Conservation (phyloP, 306 rosid species). For the Urtica urens region DNA sequence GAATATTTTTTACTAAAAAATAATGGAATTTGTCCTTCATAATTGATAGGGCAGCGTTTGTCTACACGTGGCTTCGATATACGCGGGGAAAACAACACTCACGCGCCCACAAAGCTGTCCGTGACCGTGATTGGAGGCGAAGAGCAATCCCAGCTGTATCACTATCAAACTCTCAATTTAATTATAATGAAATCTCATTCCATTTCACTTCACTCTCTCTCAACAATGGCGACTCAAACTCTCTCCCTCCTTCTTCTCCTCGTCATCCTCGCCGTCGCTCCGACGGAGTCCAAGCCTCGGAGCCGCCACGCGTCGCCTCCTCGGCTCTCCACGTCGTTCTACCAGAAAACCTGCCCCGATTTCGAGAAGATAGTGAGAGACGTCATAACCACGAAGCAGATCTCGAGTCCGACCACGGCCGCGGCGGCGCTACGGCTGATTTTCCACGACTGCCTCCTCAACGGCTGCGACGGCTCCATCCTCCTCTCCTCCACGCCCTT, state of each 20-base stretch:
- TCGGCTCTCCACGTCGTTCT: conserved; percentile 14
- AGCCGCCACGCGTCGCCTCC: neutral
- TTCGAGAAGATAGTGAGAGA: conserved; percentile 29
- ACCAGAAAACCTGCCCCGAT: conserved; percentile 21
- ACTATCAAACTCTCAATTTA: neutral
- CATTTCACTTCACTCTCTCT: neutral
- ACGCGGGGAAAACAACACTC: neutral
- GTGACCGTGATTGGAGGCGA: conserved; percentile 37
- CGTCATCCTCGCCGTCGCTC: conserved; percentile 2
- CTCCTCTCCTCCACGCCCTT: conserved; percentile 33
- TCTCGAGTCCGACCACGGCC: conserved; percentile 36
- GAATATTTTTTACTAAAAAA: too few relatives aligned
- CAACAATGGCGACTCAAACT: neutral
- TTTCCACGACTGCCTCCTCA: conserved; percentile 35
- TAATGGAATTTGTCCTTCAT: too few relatives aligned
- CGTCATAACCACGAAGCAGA: conserved; percentile 34
- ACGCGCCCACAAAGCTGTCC: conserved; percentile 20
- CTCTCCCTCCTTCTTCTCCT: neutral
- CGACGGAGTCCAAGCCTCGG: conserved; percentile 9
- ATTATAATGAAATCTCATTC: neutral
- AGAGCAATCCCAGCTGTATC: neutral
- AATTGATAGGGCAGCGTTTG: too few relatives aligned
- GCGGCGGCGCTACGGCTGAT: conserved; percentile 33
- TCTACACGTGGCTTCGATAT: too few relatives aligned
- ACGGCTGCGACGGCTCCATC: conserved; percentile 35